Conservation (phyloP, 805 yeast species). For the Myxozyma neotropica region DNA sequence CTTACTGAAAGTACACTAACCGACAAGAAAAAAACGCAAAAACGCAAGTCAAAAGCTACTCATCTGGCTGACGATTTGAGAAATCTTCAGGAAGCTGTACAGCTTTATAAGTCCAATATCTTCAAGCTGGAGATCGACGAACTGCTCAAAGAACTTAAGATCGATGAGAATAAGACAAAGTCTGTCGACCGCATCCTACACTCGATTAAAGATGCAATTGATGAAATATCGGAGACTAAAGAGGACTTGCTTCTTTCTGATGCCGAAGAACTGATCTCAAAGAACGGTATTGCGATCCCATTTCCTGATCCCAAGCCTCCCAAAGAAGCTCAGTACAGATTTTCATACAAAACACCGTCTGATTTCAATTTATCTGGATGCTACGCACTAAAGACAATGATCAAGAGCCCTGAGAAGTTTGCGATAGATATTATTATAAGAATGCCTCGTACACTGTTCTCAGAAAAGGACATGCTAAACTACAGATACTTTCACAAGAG, state of each 20-base stretch:
- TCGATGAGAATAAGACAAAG: conserved; percentile 68
- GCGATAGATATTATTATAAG: conserved; percentile 78
- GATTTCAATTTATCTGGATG: conserved; percentile 83
- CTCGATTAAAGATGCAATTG: conserved; percentile 67
- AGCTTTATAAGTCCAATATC: conserved; percentile 89
- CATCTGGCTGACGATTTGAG: conserved; percentile 69
- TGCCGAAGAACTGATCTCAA: conserved; percentile 56
- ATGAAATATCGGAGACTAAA: conserved; percentile 60
- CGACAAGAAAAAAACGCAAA: conserved; percentile 2
- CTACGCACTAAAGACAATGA: conserved; percentile 82
- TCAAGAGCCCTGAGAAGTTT: conserved; percentile 63
- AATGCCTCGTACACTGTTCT: conserved; percentile 75
- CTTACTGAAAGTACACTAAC: neutral
- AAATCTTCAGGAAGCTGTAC: conserved; percentile 90
- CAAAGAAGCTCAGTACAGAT: conserved; percentile 64
- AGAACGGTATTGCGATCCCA: conserved; percentile 66
- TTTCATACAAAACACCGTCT: conserved; percentile 69
- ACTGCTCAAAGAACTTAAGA: conserved; percentile 72
- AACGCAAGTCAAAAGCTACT: conserved; percentile 15
- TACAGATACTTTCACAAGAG: conserved; percentile 88
- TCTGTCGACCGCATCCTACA: conserved; percentile 75
- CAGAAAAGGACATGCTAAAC: conserved; percentile 85
- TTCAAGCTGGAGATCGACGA: conserved; percentile 96
- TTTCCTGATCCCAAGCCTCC: conserved; percentile 87
- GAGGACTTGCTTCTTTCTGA: conserved; percentile 48